Percentiles rank a stretch among this genome's conserved stretches.
Conservation (phyloP, 345 rosid species). For the Acer campestre region DNA sequence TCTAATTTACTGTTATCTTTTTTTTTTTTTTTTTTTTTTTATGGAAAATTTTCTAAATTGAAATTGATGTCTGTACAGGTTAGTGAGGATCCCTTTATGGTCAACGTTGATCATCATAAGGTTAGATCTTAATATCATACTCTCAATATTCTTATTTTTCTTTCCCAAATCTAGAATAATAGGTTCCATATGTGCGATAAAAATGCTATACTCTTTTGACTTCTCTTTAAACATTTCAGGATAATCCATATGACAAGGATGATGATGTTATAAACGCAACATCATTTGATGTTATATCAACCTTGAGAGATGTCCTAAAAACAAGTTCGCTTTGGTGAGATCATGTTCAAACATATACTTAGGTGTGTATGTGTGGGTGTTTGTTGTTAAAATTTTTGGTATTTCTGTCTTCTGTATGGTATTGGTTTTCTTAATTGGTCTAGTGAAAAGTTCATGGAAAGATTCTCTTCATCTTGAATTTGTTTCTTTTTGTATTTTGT, state of each 20-base stretch:
- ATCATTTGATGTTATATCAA: constrained; percentile 93
- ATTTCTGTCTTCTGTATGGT: neutral
- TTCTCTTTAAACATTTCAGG: constrained; percentile 48
- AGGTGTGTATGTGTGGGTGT: constrained; percentile 43
- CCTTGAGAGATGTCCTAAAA: constrained; percentile 86
- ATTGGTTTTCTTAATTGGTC: neutral
- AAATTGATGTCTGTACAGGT: constrained; percentile 49
- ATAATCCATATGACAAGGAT: constrained; percentile 58
- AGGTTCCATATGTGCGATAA: neutral
- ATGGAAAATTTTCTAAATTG: constrained; percentile 8
- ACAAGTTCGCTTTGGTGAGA: constrained; percentile 92
- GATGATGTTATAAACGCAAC: constrained; percentile 30
- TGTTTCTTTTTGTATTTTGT: neutral
- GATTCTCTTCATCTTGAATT: neutral
- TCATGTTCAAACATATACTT: constrained; percentile 88
- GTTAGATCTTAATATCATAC: constrained; percentile 31
- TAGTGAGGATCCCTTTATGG: constrained; percentile 87
- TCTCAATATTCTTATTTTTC: neutral
- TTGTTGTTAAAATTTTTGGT: neutral
- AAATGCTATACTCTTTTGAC: neutral
- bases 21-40: no score
- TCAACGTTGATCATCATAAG: constrained; percentile 98
- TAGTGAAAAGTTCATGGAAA: neutral
- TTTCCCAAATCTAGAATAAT: constrained; percentile 1
- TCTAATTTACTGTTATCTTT: neutral